Base-by-base conservation (phyloP, 2,329 filamentous ascomycete species). In the Talaromyces sp. region DNA sequence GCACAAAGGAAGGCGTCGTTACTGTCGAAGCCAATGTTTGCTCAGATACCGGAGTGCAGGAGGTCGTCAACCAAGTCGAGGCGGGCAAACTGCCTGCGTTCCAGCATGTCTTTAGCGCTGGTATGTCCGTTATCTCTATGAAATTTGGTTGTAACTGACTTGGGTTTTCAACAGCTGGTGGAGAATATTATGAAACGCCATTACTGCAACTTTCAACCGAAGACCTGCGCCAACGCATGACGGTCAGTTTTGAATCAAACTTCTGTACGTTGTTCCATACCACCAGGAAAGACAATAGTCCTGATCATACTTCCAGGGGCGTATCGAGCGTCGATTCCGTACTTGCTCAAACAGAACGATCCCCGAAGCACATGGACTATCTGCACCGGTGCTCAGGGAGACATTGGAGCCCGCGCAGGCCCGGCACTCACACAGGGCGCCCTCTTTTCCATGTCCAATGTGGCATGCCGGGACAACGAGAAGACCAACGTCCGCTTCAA, bases 331-430 rank as follows among this genome's bases (percentile, higher is more conserved):
- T 57, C 55, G 0, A 47, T 61, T 1, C 59, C 59, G 5, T 58
- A 61, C 19, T 42, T 61, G 33, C 47, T 61, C 28, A 30, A 44
- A 2, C 59, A 58, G 19, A 61, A 47, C 22, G 28, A 47, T 8
- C 6, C 59, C 3, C 19, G 44, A 25, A 61, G 22, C 36, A n/a
- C 47, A 10, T 61, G 32, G 25, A 61, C 59, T 13, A 36, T 61
- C 49, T 61, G 59, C 33, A 61, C 59, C n/a, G 59, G 59, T 4
- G 36, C 59, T n/a, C 59, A 61, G 25, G 59, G 59, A 1, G 59
- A 61, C 9, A 13, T 61, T 19, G 59, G 59, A 17, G 54, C 47
- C 22, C 59, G 59, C 8, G 55, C 59, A 9, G 25, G 27, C 6
- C 59, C 59, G 2, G 59, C 59, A n/a, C 13, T 61, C 8, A 57